A percentile compares a stretch with the other conserved stretches of the same genome.
Conservation (phyloP, 2,329 filamentous ascomycete genomes). For the Stagonosporopsis cucurbitacearum region DNA sequence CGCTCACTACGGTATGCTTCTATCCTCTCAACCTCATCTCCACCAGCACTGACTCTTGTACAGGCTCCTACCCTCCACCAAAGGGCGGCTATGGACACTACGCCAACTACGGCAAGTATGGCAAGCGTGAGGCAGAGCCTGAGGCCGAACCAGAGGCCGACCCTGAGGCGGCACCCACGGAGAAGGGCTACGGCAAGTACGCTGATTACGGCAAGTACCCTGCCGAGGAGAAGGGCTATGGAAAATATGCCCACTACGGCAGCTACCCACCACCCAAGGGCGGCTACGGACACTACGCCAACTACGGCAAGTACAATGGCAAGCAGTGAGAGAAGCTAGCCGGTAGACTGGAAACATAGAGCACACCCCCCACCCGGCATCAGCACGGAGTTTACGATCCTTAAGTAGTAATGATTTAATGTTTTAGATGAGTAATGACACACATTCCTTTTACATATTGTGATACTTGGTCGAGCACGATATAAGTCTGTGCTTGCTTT, state of each 20-base stretch:
- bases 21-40: neutral
- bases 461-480: too few species aligned
- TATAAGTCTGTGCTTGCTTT: too few species aligned
- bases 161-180: neutral
- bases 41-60: too few species aligned
- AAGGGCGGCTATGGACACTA: slow-evolving; percentile 27
- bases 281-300: slow-evolving; percentile 26
- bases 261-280: slow-evolving; percentile 4
- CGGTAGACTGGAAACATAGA: too few species aligned
- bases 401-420: too few species aligned
- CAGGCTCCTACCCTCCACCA: neutral
- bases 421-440: too few species aligned
- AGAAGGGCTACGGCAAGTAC: slow-evolving; percentile 25
- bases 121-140: neutral
- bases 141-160: neutral
- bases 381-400: too few species aligned
- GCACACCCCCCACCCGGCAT: too few species aligned
- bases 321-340: too few species aligned
- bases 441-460: too few species aligned
- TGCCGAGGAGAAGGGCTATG: too few species aligned
- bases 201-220: slow-evolving; percentile 18
- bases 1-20: slow-evolving; percentile 18
- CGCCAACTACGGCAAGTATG: slow-evolving; percentile 24
- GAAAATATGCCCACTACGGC: neutral
- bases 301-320: slow-evolving; percentile 24